Base-by-base conservation (phyloP, 208 protist species). In the Acanthamoeba sp. region DNA sequence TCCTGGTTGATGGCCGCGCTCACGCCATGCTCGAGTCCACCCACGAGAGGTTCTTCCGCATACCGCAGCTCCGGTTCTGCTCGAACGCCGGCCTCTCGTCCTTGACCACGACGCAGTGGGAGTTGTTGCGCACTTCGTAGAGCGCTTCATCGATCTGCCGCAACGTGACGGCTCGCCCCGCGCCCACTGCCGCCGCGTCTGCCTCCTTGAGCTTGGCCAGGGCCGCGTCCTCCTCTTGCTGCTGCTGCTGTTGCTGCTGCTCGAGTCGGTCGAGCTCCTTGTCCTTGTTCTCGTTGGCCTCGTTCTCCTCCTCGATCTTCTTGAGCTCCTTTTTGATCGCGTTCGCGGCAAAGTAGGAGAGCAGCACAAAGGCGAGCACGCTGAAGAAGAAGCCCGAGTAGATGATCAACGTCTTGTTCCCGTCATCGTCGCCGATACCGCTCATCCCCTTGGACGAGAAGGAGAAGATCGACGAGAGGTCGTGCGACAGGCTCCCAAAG, bases 251-350 rank as follows among this genome's bases (percentile, higher is more conserved):
- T 5, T 32, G 27, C 80, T 66, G 80, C 80, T 32, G 64, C 45
- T 89, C 50, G 18, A 64, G 22, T 42, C 36, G 16, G 45, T 89
- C 80, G 36, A 89, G 80, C 45, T 89, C 48, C 42, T 45, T 38
- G 69, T 80, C 69, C 29, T 22, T 29, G 9, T 7, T 22, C 69
- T 80, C 69, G 69, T 80, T 80, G 36, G 32, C 36, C 20, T 42
- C 69, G 38, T 66, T 89, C 80, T 89, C 80, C 34, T 89, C 55
- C 27, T 89, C 80, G 45, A 89, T 89, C 48, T 89, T 89, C 48
- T 62, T 52, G 32, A 89, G 80, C 55, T 89, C 80, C 80, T 89
- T 89, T 34, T 89, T 57, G 48, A 89, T 89, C 20, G 80, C 80
- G 45, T 64, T 52, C 32, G 80, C 80, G 32, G 80, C 80, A 16